A percentile compares a stretch with the other conserved stretches of the same genome.
phyloP scores from a whole-genome alignment of 2,329 filamentous ascomycete species.

The Fusarium oxysporum region DNA sequence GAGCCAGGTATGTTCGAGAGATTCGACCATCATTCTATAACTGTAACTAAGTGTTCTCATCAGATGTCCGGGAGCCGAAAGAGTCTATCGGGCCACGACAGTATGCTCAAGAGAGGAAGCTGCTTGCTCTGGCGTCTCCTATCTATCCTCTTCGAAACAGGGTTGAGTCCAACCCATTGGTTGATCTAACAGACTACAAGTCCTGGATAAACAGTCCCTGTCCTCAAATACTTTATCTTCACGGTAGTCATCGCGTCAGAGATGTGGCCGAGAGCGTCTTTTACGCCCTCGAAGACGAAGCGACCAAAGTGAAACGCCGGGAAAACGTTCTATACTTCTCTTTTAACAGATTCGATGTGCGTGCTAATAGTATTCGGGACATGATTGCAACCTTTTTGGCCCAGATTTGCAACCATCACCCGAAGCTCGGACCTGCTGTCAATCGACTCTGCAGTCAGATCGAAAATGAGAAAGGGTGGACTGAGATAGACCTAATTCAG shows the following conservation, averaged over 20 bases:
- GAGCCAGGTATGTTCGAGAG: not conserved
- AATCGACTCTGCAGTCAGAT: not conserved
- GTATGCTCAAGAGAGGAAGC: not conserved
- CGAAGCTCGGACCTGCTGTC: not conserved
- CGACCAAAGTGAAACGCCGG: rapidly evolving
- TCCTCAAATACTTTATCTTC: conserved; percentile 5
- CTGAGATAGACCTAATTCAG: conserved; percentile 4
- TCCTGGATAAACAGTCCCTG: not conserved
- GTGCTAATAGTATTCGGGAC: conserved; percentile 8
- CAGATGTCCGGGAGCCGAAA: not conserved
- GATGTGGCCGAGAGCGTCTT: not conserved
- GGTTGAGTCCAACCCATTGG: not conserved
- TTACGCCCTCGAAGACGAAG: not conserved
- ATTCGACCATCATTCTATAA: rapidly evolving
- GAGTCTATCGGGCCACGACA: rapidly evolving
- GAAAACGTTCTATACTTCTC: conserved; percentile 3
- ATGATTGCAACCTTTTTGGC: conserved; percentile 5
- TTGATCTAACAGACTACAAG: not conserved
- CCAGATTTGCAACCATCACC: not conserved
- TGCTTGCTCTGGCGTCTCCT: not conserved
- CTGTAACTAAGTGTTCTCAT: not conserved
- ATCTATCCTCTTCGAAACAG: not conserved
- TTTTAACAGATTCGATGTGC: conserved; percentile 3
- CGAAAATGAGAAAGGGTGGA: not conserved
- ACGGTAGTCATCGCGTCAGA: not conserved